Conservation (phyloP, 345 rosid genomes). For the Mangifera indica region DNA sequence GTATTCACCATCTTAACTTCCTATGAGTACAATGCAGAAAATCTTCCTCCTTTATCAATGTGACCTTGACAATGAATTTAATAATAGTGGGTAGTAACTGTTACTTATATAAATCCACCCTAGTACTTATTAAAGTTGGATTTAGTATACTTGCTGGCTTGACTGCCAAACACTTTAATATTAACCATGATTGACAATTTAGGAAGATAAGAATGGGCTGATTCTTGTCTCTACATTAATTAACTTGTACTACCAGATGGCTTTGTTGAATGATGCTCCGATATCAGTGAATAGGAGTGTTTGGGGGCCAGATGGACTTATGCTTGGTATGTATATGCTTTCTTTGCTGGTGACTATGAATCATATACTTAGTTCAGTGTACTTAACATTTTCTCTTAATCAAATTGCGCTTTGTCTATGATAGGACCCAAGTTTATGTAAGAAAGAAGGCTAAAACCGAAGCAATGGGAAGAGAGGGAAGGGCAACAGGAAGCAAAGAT, state of each 20-base stretch:
- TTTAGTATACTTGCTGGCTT: background rate
- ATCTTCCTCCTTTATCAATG: background rate
- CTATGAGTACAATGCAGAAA: background rate
- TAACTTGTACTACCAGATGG: conserved; percentile 29
- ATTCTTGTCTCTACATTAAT: background rate
- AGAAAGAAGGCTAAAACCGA: no score
- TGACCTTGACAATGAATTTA: conserved; percentile 5
- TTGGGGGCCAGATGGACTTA: conserved; percentile 66
- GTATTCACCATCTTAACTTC: conserved; percentile 21
- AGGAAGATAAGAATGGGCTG: background rate
- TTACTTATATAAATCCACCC: no score
- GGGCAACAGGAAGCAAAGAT: no score
- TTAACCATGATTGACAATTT: background rate
- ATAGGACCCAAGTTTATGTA: no score
- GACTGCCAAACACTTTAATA: background rate
- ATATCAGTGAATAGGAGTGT: conserved; percentile 61
- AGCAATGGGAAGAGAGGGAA: no score
- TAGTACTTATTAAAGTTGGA: no score
- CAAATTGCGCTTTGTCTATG: background rate
- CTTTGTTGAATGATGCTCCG: conserved; percentile 56
- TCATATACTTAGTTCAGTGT: background rate
- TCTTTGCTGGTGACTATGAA: background rate
- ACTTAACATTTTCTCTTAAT: background rate
- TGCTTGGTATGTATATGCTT: conserved; percentile 42
- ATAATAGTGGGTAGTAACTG: no score